These are phyloP conservation scores for Leishmania braziliensis DNA, from an alignment of 208 protist genomes.

Conservation along the genomic window DNA sequence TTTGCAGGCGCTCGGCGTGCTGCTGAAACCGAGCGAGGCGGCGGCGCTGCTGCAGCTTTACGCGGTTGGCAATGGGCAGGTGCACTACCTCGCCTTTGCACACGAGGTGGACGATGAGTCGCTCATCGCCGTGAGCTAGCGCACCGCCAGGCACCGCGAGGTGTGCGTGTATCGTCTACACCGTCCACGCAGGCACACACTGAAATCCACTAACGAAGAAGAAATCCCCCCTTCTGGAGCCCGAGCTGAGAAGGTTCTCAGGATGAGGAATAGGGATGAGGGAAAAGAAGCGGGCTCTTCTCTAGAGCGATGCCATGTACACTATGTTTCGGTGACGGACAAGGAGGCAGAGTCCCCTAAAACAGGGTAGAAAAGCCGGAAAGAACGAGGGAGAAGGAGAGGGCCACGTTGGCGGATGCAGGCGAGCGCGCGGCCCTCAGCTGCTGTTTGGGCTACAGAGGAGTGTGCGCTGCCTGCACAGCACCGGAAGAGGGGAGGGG, in stretches of 20 bases:
- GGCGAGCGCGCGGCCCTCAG: not conserved
- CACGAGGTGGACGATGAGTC: conserved; percentile 50
- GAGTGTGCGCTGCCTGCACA: not conserved
- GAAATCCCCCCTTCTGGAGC: not conserved
- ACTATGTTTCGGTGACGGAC: not conserved
- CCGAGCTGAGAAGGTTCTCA: not conserved
- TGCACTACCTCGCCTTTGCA: conserved; percentile 73
- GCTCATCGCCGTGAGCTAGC: conserved; percentile 37
- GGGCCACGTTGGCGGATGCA: not conserved
- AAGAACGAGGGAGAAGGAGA: not conserved
- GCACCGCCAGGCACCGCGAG: not conserved
- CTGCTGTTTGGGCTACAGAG: not conserved
- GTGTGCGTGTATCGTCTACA: not conserved
- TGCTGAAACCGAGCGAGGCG: conserved; percentile 71
- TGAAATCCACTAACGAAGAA: not conserved
- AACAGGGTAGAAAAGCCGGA: too few relatives aligned
- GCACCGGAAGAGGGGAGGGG: not conserved
- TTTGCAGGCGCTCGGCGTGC: conserved; percentile 74
- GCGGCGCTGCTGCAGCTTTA: conserved; percentile 45
- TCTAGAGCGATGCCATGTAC: not conserved
- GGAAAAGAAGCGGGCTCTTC: not conserved
- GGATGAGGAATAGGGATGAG: not conserved
- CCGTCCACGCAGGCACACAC: not conserved
- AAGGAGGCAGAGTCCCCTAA: not conserved
- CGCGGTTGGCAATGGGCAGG: conserved; percentile 62